Evolutionary conservation across 2,329 filamentous ascomycete species (phyloP), one percentile per base, ranked within the genome.

Genomic region (Pestalotiopsis sp.): DNA sequence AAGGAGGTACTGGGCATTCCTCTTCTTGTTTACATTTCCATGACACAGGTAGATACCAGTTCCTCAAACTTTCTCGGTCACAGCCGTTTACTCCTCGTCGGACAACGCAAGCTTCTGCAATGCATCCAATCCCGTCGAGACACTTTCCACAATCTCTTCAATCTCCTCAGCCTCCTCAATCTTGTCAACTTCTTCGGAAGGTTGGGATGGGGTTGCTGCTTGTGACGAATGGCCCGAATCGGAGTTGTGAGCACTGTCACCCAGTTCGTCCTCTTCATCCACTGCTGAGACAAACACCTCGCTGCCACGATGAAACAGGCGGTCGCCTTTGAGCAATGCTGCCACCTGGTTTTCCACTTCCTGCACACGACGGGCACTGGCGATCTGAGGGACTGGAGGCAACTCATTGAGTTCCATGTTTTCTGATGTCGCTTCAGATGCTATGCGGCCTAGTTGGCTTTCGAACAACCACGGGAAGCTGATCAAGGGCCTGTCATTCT

Each of bases 391-490:
- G n/a, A 61, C 49, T 13, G 14, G 12, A 23, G 52, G 65, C 14
- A 67, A 14, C 14, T 39, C 4, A 9, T 61, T 12, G 25, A 61
- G 36, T 38, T 66, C 49, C n/a, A 61, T 25, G 11, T 17, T 38
- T 3, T 59, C 52, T 11, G 27, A 11, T 23, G 41, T 38, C 2
- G 23, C 20, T 14, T 23, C 49, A n/a, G 36, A 88, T 1, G 92
- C 92, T 73, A 97, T 90, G 62, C 86, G 85, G 1, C 92, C 91
- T 4, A 97, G 84, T 69, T 94, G 87, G 59, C 87, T 85, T 13
- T 90, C 85, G 72, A 98, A 97, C 2, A 98, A 83, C 96, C 96
- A 99, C 0, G 96, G 95, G 74, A 98, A 98, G 69, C 92, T 96
- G 74, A 98, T 96, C 9, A 98, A 83, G 0, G 96, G 95, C 85